Percentiles rank a stretch among this genome's conserved stretches.
phyloP scores from a whole-genome alignment of 306 rosid genomes.

The Dalbergia oliveri region DNA sequence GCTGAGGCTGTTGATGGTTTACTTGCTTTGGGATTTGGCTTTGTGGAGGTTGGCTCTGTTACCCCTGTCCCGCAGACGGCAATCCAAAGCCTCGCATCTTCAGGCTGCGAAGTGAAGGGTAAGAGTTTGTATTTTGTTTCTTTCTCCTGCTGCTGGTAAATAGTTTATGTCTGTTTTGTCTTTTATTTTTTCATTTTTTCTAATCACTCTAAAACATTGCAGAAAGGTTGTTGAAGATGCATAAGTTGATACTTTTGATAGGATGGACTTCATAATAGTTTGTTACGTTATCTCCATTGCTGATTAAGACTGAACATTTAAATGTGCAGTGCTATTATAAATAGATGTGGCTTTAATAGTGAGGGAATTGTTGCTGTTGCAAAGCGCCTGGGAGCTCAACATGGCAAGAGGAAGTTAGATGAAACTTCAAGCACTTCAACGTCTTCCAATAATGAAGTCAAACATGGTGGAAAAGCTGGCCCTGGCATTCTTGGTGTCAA shows the following conservation, averaged over 20 bases:
- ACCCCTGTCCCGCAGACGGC: slow-evolving; percentile 97
- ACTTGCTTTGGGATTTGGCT: slow-evolving; percentile 93
- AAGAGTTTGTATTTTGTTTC: slow-evolving; percentile 43
- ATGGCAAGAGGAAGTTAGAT: slow-evolving; percentile 92
- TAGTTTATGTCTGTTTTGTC: slow-evolving; percentile 11
- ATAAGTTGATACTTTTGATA: slow-evolving; percentile 30
- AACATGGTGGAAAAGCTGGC: slow-evolving; percentile 94
- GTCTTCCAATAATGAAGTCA: slow-evolving; percentile 73
- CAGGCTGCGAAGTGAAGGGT: slow-evolving; percentile 83
- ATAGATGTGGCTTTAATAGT: slow-evolving; percentile 95
- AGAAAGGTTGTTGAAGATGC: slow-evolving; percentile 34
- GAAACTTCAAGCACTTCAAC: slow-evolving; percentile 75
- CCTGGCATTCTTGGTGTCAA: slow-evolving; percentile 99
- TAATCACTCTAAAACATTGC: slow-evolving; percentile 22
- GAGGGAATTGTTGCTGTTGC: slow-evolving; percentile 98
- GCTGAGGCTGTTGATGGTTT: slow-evolving; percentile 96
- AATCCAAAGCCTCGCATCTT: slow-evolving; percentile 96
- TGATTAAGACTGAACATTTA: slow-evolving; percentile 35
- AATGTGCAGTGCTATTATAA: slow-evolving; percentile 85
- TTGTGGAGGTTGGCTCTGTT: slow-evolving; percentile 97
- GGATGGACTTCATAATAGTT: background rate
- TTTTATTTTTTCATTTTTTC: slow-evolving; percentile 13
- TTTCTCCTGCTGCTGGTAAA: slow-evolving; percentile 37
- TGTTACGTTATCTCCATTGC: slow-evolving; percentile 23
- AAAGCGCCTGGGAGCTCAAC: slow-evolving; percentile 92